Base-by-base conservation (phyloP, 352 stramenopile species). In the Phytophthora kernoviae region DNA sequence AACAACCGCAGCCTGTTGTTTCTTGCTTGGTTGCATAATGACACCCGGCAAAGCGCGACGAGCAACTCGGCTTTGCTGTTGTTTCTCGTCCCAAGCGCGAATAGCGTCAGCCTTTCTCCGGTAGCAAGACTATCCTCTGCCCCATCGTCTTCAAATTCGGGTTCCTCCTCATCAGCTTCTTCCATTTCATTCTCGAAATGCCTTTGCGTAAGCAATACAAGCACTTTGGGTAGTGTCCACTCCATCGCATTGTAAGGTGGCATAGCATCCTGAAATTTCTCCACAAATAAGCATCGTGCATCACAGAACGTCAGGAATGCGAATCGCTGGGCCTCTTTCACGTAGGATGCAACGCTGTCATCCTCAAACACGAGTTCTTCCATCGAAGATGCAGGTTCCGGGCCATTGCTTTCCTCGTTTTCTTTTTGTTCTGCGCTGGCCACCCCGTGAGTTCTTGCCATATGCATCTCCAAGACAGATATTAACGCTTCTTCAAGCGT, bases 291-390 rank as follows among this genome's bases (percentile, higher is more conserved):
- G 56, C 87, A 95, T 0, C 82, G 70, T 9, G 76, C 64, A 60
- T 96, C 87, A 45, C 87, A 94, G 53, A 93, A 91, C 0, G 75
- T 80, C 34, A 94, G 51, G 53, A 94, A 96, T 5, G 86, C 86
- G 24, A 75, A 68, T 1, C 73, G 64, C 54, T 96, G 87, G 4
- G 71, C 75, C 5, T 83, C 72, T 53, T 71, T 83, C 32, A 96
- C 81, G 34, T 82, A 93, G 20, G 67, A 18, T 41, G 62, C 53
- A 12, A 84, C 39, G 21, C 75, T 60, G 5, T 81, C 74, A 46
- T 87, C 68, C 52, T 90, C 73, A 30, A 94, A 74, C n/a, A 60
- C 57, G 37, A 93, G 81, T 44, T 88, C 77, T 49, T 91, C 77
- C 81, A 89, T 84, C 20, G 76, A 76, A 10, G 75, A 67, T 18